Base-by-base conservation (phyloP, 495 filamentous ascomycete species). In the Xylaria acuta region DNA sequence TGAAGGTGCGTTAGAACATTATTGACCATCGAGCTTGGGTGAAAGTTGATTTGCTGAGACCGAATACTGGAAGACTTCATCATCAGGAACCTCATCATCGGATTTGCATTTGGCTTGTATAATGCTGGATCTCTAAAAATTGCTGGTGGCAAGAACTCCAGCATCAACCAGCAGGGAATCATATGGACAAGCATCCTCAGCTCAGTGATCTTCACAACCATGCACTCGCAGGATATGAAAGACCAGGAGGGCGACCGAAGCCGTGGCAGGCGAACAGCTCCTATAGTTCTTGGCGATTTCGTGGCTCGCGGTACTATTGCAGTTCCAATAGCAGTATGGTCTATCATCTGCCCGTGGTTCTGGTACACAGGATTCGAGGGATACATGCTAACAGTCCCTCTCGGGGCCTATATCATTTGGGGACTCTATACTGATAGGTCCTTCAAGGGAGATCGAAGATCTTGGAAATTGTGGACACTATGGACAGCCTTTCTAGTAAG, bases 181-280 rank as follows among this genome's bases (percentile, higher is more conserved):
- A 62, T 63, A 8, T 90, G 87, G 87, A 72, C 84, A 1, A 62
- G 45, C 0, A 82, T 88, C 6, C 75, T 86, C 32, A 74, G 80
- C 30, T 71, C 68, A 1, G 78, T 86, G 18, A 79, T 88, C 36
- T 75, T 84, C 27, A 83, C 82, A 0, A 88, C 86, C 11, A 75
- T 87, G 58, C 84, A 87, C 6, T 65, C 82, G 0, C 86, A 88
- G 72, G 86, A 88, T 68, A 72, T 88, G 14, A 77, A 80, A 12
- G 86, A 88, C 60, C 80, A 83, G 63, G 75, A 64, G 18, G 87
- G 87, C 9, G 87, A 88, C 66, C 47, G 64, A 5, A 73, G 74
- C 8, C 77, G 85, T 3, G 83, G 81, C 5, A 76, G 86, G 2
- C 71, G 68, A 22, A 84, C 85, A 0, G 32, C 81, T 8, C 82